Conservation (phyloP, 805 yeast genomes). For the Saccharomycopsis microspora region DNA sequence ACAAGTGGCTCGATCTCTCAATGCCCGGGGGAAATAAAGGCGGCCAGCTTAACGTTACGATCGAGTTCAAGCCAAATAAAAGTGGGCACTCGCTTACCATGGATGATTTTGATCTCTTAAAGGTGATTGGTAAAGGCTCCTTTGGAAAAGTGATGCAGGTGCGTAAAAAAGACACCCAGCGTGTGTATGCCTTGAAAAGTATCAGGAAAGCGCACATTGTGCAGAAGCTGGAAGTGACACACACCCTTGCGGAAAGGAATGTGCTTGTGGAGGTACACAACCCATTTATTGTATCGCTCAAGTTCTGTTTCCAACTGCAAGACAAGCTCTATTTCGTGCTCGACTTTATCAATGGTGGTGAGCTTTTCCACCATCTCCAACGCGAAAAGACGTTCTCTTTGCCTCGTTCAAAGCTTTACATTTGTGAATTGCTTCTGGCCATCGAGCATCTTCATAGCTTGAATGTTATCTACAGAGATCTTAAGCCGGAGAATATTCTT, state of each 20-base stretch:
- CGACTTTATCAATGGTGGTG: conserved; percentile 95
- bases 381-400: conserved; percentile 70
- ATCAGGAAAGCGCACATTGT: conserved; percentile 91
- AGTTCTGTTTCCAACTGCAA: conserved; percentile 94
- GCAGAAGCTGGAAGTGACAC: conserved; percentile 88
- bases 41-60: conserved; percentile 49
- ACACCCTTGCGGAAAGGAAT: conserved; percentile 92
- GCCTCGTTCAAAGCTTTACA: conserved; percentile 84
- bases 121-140: conserved; percentile 96
- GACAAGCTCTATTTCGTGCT: conserved; percentile 85
- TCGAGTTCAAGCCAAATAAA: conserved; percentile 58
- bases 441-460: conserved; percentile 83
- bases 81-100: conserved; percentile 58
- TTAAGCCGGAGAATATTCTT: conserved; percentile 92
- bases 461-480: conserved; percentile 89
- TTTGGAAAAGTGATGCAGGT: conserved; percentile 99
- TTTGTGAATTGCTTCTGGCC: conserved; percentile 89
- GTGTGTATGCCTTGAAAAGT: conserved; percentile 89
- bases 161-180: conserved; percentile 87
- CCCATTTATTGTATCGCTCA: conserved; percentile 93
- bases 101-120: conserved; percentile 85
- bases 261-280: conserved; percentile 87
- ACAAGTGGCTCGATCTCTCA: conserved; percentile 36
- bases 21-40: conserved; percentile 16
- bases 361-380: conserved; percentile 87